Percentiles rank a stretch among this genome's conserved stretches.
Conservation (phyloP, 1,139 yeast species). For the Lodderomyces pseudojiufengensis region DNA sequence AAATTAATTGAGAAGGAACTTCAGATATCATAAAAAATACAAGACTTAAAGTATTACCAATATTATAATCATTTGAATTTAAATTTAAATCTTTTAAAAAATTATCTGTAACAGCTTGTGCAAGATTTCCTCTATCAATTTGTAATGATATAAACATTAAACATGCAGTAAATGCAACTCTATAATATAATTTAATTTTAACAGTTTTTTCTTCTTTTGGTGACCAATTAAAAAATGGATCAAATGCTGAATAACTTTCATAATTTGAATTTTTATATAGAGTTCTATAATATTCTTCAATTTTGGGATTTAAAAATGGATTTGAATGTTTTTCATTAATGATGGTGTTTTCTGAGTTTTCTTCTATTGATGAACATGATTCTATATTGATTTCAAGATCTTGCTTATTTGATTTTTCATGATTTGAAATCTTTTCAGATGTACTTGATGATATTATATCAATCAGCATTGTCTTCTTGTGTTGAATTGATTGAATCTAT, state of each 20-base stretch:
- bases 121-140: constrained; percentile 29
- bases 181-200: constrained; percentile 22
- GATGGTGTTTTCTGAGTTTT: too few species aligned
- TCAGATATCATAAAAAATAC: constrained; percentile 29
- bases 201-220: constrained; percentile 28
- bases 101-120: constrained; percentile 32
- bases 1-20: constrained; percentile 31
- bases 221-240: constrained; percentile 34
- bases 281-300: constrained; percentile 14
- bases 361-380: too few species aligned
- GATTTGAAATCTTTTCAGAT: too few species aligned
- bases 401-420: too few species aligned
- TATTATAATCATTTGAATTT: constrained; percentile 29
- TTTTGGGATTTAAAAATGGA: constrained; percentile 11
- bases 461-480: too few species aligned
- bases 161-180: constrained; percentile 29
- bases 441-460: too few species aligned
- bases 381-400: too few species aligned
- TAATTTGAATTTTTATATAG: constrained; percentile 29
- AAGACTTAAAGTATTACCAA: constrained; percentile 28
- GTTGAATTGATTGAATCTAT: too few species aligned
- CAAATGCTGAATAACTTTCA: constrained; percentile 32
- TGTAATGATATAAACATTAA: constrained; percentile 31
- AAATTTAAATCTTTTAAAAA: constrained; percentile 26
- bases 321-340: too few species aligned